Evolutionary conservation across 257 asterid species (phyloP).

Genomic region (Striga asiatica): DNA sequence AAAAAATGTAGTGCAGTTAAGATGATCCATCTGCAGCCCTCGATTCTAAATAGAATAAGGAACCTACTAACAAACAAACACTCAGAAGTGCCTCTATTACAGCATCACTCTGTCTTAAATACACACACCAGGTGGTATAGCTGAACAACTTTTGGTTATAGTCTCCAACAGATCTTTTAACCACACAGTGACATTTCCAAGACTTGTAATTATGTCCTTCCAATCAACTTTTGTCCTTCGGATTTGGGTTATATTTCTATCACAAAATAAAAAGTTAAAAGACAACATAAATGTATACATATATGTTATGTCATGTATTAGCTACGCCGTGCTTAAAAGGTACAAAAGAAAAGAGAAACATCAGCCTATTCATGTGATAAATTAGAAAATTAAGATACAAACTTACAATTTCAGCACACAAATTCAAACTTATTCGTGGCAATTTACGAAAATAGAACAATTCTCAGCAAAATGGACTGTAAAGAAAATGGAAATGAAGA

Average conservation of each 20-base stretch:
- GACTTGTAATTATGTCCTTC: not conserved
- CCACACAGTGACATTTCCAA: not conserved
- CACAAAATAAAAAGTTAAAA: too few relatives aligned
- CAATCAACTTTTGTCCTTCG: not conserved
- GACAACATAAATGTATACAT: too few relatives aligned
- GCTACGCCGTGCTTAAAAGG: too few relatives aligned
- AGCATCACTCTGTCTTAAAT: not conserved
- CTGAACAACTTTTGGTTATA: not conserved
- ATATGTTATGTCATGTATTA: too few relatives aligned
- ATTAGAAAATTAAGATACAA: not conserved
- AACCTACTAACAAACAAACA: not conserved
- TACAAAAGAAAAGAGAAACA: not conserved
- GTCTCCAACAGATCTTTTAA: not conserved
- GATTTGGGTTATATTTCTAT: not conserved
- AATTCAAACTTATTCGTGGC: not conserved
- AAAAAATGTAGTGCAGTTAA: too few relatives aligned
- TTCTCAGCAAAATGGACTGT: not conserved
- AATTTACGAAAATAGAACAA: not conserved
- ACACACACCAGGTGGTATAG: not conserved
- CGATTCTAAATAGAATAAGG: too few relatives aligned
- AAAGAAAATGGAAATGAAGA: not conserved
- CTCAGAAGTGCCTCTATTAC: not conserved
- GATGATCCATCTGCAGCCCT: too few relatives aligned
- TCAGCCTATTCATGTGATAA: not conserved
- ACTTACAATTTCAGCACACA: not conserved